These are phyloP conservation scores for Xenosphaeropsis pyriputrescens DNA, from an alignment of 2,329 filamentous ascomycete species.

Conservation along the genomic window DNA sequence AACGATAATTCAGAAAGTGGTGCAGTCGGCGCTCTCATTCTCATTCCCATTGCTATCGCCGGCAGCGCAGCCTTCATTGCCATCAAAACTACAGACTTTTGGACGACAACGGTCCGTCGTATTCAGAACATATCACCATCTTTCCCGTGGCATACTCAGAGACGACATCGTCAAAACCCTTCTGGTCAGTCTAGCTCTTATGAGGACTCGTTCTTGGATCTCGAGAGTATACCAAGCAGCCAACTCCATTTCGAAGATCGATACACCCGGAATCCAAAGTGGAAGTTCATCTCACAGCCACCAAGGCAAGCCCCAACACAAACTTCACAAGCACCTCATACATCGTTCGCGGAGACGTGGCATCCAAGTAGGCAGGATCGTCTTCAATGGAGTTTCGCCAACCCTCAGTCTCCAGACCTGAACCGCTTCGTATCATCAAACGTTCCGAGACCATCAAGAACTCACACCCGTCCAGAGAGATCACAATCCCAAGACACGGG, in stretches of 20 bases:
- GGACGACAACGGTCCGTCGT: constrained; percentile 7
- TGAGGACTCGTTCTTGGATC: constrained; percentile 21
- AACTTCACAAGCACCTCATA: background rate
- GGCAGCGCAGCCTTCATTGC: constrained; percentile 17
- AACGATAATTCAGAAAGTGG: constrained; percentile 20
- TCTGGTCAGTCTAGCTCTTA: constrained; percentile 20
- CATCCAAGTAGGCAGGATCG: constrained; percentile 14
- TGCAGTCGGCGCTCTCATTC: constrained; percentile 26
- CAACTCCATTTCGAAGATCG: constrained; percentile 6
- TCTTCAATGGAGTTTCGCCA: constrained; percentile 19
- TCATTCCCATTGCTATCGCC: constrained; percentile 28
- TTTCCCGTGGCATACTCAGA: constrained; percentile 9
- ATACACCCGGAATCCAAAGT: too few relatives aligned
- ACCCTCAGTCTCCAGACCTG: constrained; percentile 20
- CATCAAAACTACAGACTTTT: constrained; percentile 13
- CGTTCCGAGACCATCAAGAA: constrained; percentile 17
- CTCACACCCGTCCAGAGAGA: constrained; percentile 9
- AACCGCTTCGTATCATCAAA: constrained; percentile 36
- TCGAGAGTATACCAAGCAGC: constrained; percentile 18
- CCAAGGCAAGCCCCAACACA: background rate
- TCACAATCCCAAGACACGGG: constrained; percentile 8
- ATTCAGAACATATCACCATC: constrained; percentile 15
- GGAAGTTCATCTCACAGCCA: constrained; percentile 9
- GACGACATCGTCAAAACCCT: constrained; percentile 12
- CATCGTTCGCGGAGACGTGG: constrained; percentile 17